These are phyloP conservation scores for Pythium aquatile DNA, from an alignment of 352 stramenopile species.

Conservation along the genomic window DNA sequence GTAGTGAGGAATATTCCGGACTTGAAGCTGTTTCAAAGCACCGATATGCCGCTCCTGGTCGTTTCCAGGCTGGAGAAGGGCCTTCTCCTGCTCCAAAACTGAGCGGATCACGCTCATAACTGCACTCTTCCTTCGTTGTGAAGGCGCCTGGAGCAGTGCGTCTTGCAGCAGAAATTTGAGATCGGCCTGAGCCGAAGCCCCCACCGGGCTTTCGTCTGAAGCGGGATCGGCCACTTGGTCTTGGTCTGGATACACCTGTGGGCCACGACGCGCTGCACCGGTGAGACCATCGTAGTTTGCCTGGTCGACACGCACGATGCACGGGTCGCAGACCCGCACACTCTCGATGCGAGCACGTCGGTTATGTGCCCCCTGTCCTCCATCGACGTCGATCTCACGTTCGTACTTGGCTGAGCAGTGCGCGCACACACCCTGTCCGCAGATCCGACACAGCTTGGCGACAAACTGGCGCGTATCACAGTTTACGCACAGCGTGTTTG, in stretches of 20 bases:
- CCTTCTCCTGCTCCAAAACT: constrained; percentile 46
- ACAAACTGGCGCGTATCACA: constrained; percentile 39
- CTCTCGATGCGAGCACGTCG: constrained; percentile 10
- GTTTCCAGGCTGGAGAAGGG: not conserved
- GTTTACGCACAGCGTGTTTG: constrained; percentile 45
- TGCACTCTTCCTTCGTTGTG: constrained; percentile 34
- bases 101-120: constrained; percentile 51
- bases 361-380: not conserved
- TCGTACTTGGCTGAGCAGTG: constrained; percentile 39
- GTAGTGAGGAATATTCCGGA: not conserved
- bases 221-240: not conserved
- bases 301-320: constrained; percentile 49
- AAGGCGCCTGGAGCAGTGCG: constrained; percentile 31
- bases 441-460: constrained; percentile 54
- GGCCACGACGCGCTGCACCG: not conserved
- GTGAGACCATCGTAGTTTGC: constrained; percentile 42
- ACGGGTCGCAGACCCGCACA: constrained; percentile 57
- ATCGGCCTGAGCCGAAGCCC: constrained; percentile 24
- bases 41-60: constrained; percentile 31
- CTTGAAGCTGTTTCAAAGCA: not conserved
- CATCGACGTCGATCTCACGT: constrained; percentile 11
- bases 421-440: constrained; percentile 53
- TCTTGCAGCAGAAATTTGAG: constrained; percentile 43
- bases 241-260: constrained; percentile 11
- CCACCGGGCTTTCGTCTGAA: not conserved